Evolutionary conservation across 2,329 filamentous ascomycete genomes (phyloP).

Genomic region (Basipetospora chlamydospora): DNA sequence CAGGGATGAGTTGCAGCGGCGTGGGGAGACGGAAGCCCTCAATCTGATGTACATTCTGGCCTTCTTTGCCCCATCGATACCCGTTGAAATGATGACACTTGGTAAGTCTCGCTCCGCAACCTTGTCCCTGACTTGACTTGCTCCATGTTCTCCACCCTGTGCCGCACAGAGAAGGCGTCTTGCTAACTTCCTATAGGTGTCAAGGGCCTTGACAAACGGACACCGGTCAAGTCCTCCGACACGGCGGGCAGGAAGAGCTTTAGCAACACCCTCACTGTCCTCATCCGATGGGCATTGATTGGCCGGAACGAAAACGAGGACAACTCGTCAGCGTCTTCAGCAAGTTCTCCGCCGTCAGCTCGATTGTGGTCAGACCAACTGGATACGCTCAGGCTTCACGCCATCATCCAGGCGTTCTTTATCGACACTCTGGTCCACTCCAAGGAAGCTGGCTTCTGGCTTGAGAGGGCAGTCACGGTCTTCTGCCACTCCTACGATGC

Average conservation of each 20-base stretch:
- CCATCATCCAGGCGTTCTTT: slow-evolving; percentile 38
- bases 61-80: slow-evolving; percentile 51
- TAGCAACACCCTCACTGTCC: slow-evolving; percentile 32
- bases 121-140: too few species aligned
- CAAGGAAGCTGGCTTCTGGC: slow-evolving; percentile 29
- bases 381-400: slow-evolving; percentile 35
- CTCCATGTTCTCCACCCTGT: too few species aligned
- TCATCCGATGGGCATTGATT: slow-evolving; percentile 37
- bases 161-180: too few species aligned
- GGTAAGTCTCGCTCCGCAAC: slow-evolving; percentile 19
- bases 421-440: slow-evolving; percentile 28
- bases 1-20: slow-evolving; percentile 30
- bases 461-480: slow-evolving; percentile 29
- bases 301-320: slow-evolving; percentile 33
- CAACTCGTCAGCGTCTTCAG: slow-evolving; percentile 24
- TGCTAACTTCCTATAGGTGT: slow-evolving; percentile 11
- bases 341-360: slow-evolving; percentile 21
- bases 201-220: slow-evolving; percentile 27
- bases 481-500: slow-evolving; percentile 34
- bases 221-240: slow-evolving; percentile 27
- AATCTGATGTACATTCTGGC: slow-evolving; percentile 51
- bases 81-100: slow-evolving; percentile 48
- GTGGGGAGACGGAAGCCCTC: slow-evolving; percentile 36
- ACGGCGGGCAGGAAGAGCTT: slow-evolving; percentile 20
- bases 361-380: slow-evolving; percentile 28